A percentile compares a stretch with the other conserved stretches of the same genome.
Conservation (phyloP, 202 grass and related monocot species). For the Musa balbisiana region DNA sequence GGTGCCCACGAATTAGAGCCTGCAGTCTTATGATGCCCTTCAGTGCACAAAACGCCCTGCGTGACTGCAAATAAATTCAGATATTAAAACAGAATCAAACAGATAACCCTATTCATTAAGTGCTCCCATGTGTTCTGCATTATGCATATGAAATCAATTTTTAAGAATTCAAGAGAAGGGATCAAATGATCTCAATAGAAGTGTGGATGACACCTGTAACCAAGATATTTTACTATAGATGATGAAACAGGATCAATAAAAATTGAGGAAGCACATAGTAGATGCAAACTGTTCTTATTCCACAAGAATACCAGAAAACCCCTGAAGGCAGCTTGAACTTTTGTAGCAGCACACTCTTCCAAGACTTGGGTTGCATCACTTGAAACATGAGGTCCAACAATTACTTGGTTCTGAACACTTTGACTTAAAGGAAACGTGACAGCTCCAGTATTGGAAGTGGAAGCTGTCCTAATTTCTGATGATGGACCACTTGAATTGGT, state of each 20-base stretch:
- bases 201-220: no score
- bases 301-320: constrained; percentile 62
- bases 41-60: constrained; percentile 65
- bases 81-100: constrained; percentile 1
- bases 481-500: constrained; percentile 29
- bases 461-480: constrained; percentile 34
- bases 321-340: constrained; percentile 73
- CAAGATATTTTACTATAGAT: no score
- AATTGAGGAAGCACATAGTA: not conserved
- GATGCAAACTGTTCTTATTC: not conserved
- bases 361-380: constrained; percentile 27
- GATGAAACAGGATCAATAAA: not conserved
- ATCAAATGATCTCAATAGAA: no score
- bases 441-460: constrained; percentile 35
- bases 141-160: no score
- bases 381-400: constrained; percentile 20
- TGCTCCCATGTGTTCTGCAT: no score
- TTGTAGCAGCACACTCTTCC: constrained; percentile 69
- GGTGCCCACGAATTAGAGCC: constrained; percentile 69
- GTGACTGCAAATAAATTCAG: constrained; percentile 40
- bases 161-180: no score
- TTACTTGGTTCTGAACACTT: constrained; percentile 33
- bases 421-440: constrained; percentile 25
- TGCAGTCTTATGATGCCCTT: constrained; percentile 90
- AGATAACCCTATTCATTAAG: no score